These are phyloP conservation scores for Candida glucosophila DNA, from an alignment of 1,139 yeast genomes.

Conservation along the genomic window DNA sequence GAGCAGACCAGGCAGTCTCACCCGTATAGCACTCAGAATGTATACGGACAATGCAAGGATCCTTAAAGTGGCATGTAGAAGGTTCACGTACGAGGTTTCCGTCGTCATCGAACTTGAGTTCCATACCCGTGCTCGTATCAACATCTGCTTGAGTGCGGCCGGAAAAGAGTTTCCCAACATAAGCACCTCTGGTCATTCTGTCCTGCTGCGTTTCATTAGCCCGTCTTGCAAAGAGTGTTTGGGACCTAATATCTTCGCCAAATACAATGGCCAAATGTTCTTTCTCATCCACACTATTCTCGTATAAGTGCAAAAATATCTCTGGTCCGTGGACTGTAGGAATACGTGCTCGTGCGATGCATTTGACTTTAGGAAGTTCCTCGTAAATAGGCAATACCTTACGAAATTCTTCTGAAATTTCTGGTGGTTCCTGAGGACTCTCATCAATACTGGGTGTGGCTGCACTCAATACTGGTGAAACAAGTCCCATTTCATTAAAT, in stretches of 20 bases:
- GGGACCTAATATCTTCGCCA: conserved; percentile 83
- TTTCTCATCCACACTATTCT: conserved; percentile 77
- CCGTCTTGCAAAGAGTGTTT: conserved; percentile 54
- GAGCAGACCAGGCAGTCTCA: conserved; percentile 97
- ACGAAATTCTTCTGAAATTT: conserved; percentile 14
- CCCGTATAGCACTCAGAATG: conserved; percentile 99
- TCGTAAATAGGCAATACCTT: conserved; percentile 20
- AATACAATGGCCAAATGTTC: conserved; percentile 97
- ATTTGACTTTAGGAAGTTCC: conserved; percentile 59
- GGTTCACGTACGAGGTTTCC: conserved; percentile 44
- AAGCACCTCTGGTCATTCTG: conserved; percentile 96
- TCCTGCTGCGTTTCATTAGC: conserved; percentile 79
- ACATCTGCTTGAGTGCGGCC: conserved; percentile 66
- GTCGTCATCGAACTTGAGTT: conserved; percentile 36
- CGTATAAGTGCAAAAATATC: conserved; percentile 81
- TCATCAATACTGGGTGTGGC: conserved; percentile 6
- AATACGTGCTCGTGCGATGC: conserved; percentile 87
- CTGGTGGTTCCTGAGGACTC: conserved; percentile 13
- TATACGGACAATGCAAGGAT: conserved; percentile 56
- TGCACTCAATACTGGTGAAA: conserved; percentile 31
- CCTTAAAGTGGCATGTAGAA: conserved; percentile 28
- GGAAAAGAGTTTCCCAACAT: conserved; percentile 79
- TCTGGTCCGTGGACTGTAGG: conserved; percentile 94
- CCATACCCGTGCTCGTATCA: conserved; percentile 38
- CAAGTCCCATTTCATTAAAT: conserved; percentile 23